A percentile compares a stretch with the other conserved stretches of the same genome.
Conservation (phyloP, 805 yeast genomes). For the Cyberlindnera galapagoensis region DNA sequence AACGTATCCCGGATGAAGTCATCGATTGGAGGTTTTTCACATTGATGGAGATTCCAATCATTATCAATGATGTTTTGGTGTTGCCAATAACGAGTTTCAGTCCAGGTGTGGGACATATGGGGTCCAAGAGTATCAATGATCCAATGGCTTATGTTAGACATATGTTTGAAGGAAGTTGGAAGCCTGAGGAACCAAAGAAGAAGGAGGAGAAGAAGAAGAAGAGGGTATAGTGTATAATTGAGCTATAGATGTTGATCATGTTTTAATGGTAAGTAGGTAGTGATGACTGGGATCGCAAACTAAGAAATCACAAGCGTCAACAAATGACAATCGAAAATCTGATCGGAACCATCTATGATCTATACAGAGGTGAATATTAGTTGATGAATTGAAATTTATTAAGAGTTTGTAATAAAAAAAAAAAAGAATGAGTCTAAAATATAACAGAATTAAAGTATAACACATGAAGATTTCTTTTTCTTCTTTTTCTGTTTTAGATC, state of each 20-base stretch:
- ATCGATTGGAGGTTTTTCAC: slow-evolving; percentile 64
- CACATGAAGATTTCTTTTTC: slow-evolving; percentile 24
- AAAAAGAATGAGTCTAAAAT: neutral
- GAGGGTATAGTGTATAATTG: slow-evolving; percentile 3
- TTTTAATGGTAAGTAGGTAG: too few species aligned
- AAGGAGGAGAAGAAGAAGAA: slow-evolving; percentile 4
- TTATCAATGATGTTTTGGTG: slow-evolving; percentile 61
- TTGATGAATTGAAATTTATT: neutral
- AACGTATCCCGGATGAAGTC: slow-evolving; percentile 16
- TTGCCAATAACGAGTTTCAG: slow-evolving; percentile 66
- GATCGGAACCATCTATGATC: too few species aligned
- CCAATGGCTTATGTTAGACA: slow-evolving; percentile 54
- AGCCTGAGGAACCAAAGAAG: slow-evolving; percentile 23
- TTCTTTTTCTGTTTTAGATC: slow-evolving; percentile 10
- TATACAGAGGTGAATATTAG: too few species aligned
- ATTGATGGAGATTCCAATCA: slow-evolving; percentile 45
- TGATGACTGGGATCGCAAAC: neutral
- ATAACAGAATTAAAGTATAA: slow-evolving; percentile 11
- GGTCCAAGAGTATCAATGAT: slow-evolving; percentile 37
- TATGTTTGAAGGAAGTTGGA: slow-evolving; percentile 64
- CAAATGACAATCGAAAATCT: neutral
- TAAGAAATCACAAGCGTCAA: neutral
- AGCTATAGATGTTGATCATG: neutral
- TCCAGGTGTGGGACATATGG: slow-evolving; percentile 70
- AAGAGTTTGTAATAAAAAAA: neutral